phyloP scores from a whole-genome alignment of 2,329 filamentous ascomycete species.

The Endocalyx cinctus region DNA sequence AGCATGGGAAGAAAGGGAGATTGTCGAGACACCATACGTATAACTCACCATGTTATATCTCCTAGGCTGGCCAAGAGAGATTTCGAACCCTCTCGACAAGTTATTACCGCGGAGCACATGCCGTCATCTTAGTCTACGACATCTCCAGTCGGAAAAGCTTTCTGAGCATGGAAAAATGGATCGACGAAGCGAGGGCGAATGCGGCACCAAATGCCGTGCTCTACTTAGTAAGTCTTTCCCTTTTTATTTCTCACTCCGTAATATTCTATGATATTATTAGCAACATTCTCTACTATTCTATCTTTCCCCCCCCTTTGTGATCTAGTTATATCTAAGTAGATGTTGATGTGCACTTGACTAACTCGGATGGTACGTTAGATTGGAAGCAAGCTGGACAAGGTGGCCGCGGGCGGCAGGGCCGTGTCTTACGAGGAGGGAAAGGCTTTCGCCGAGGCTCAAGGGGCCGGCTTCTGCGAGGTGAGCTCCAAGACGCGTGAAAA shows the following conservation, averaged over 20 bases:
- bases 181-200: constrained; percentile 47
- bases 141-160: constrained; percentile 45
- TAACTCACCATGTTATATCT: no score
- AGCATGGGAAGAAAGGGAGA: no score
- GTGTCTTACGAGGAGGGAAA: constrained; percentile 44
- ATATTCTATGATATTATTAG: no score
- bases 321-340: no score
- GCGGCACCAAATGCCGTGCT: constrained; percentile 44
- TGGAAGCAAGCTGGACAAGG: constrained; percentile 48
- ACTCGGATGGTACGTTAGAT: constrained; percentile 27
- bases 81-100: constrained; percentile 47
- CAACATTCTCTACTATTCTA: neutral
- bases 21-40: no score
- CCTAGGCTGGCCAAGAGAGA: constrained; percentile 43
- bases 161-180: constrained; percentile 48
- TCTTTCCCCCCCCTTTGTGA: neutral
- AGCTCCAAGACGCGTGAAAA: constrained; percentile 51
- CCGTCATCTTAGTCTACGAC: constrained; percentile 46
- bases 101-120: constrained; percentile 47
- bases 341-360: no score
- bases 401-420: constrained; percentile 31
- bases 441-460: constrained; percentile 40
- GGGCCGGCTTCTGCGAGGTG: constrained; percentile 47
- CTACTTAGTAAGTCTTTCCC: constrained; percentile 35
- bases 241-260: neutral